Conservation (phyloP, 176 grass and related monocot genomes). For the Phoenix dactylifera region DNA sequence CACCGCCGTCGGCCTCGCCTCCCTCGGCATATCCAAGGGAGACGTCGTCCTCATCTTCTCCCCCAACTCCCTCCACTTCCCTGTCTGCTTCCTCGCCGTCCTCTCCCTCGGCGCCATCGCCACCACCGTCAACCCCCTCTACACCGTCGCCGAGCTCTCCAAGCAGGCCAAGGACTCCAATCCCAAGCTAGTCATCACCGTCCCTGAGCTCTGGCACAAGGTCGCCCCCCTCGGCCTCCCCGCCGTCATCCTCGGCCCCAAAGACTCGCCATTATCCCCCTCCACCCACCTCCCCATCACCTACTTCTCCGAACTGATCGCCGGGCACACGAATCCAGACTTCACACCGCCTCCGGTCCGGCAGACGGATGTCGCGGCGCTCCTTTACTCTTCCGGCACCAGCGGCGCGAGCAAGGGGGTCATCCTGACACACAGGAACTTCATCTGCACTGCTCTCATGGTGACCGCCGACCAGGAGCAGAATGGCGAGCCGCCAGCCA, state of each 20-base stretch:
- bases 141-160: slow-evolving; percentile 52
- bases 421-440: slow-evolving; percentile 82
- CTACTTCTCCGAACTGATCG: slow-evolving; percentile 47
- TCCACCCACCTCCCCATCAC: slow-evolving; percentile 19
- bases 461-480: slow-evolving; percentile 57
- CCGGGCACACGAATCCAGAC: slow-evolving; percentile 14
- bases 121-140: slow-evolving; percentile 76
- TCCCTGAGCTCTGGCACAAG: slow-evolving; percentile 42
- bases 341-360: slow-evolving; percentile 37
- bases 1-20: slow-evolving; percentile 38
- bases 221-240: slow-evolving; percentile 39
- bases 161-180: slow-evolving; percentile 60
- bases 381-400: slow-evolving; percentile 91
- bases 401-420: slow-evolving; percentile 93
- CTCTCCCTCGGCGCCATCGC: slow-evolving; percentile 55
- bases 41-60: slow-evolving; percentile 64
- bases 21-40: slow-evolving; percentile 34
- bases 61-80: slow-evolving; percentile 71
- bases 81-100: slow-evolving; percentile 61
- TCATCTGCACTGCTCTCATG: slow-evolving; percentile 48
- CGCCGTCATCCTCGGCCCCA: slow-evolving; percentile 45
- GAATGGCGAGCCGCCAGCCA: slow-evolving; percentile 46
- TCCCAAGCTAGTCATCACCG: slow-evolving; percentile 48
- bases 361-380: slow-evolving; percentile 54
- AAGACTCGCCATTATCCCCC: neutral